Base-by-base conservation (phyloP, 1,284 basidiomycete genomes). In the Volvariella volvacea region DNA sequence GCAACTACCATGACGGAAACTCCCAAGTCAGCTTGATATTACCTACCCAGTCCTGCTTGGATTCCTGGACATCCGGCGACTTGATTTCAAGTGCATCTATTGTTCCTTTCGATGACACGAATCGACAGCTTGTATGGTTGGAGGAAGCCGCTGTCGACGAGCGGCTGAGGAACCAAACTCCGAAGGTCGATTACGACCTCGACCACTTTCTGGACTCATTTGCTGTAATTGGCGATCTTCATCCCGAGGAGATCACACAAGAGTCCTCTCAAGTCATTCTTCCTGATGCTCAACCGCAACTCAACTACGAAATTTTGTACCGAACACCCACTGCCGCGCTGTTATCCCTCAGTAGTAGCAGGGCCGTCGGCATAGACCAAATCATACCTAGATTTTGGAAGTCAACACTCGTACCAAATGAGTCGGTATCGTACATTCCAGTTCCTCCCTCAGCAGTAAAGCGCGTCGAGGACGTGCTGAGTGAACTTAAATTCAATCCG, bases 351-450 rank as follows among this genome's bases (percentile, higher is more conserved):
- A 58, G 59, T 47, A 48, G 54, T 3, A 54, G 58, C 7, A 56
- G 59, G 14, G 70, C 66, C 30, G 55, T 53, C 45, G 55, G 56
- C 16, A 63, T 79, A 46, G 77, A 80, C 54, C 64, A 62, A 39
- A 44, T 73, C 48, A 66, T 86, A 20, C 81, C 82, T 1, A 70
- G 65, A 15, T 78, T 74, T 61, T 84, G 80, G 76, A 83, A 74
- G 52, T 68, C 76, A 2, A 71, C 68, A 3, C 63, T 74, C 1
- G 61, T 87, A 15, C 75, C 80, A 2, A 44, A 53, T 4, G 48
- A 54, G 0, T 78, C 83, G 3, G 52, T 72, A 2, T 46, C 68
- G 0, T 71, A 69, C 52, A 48, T 73, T 10, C 72, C 80, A n/a
- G 75, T 86, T 17, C 73, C 79, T 0, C 51, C 65, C 7, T 56